phyloP scores from a whole-genome alignment of 2,329 filamentous ascomycete species.

The Aspergillus texensis region DNA sequence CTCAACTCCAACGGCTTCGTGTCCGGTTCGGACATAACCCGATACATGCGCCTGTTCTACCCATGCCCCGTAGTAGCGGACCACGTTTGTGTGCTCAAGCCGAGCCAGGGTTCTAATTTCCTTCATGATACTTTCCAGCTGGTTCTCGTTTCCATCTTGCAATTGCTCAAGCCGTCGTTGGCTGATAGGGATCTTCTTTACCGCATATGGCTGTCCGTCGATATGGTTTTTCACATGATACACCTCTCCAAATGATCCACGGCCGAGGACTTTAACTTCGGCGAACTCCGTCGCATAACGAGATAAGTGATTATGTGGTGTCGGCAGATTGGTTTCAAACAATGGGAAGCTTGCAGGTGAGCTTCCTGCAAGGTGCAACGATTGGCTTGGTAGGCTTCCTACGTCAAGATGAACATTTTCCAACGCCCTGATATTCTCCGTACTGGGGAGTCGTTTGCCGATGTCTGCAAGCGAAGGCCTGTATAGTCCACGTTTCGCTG shows the following conservation, averaged over 20 bases:
- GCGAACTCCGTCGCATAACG: conserved; percentile 55
- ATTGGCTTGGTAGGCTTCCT: conserved; percentile 24
- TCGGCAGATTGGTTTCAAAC: conserved; percentile 27
- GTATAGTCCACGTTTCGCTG: conserved; percentile 15
- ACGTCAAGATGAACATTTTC: conserved; percentile 28
- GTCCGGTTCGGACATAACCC: conserved; percentile 12
- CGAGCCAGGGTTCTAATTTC: conserved; percentile 65
- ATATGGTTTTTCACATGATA: conserved; percentile 64
- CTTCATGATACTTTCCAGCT: conserved; percentile 59
- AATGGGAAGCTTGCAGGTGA: conserved; percentile 37
- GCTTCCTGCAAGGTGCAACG: conserved; percentile 30
- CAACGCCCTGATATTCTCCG: conserved; percentile 21
- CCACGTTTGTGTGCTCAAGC: conserved; percentile 67
- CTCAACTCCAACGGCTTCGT: conserved; percentile 8
- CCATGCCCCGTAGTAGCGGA: conserved; percentile 68
- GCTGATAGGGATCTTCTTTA: conserved; percentile 67
- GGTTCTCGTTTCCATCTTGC: conserved; percentile 54
- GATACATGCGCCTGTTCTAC: conserved; percentile 53
- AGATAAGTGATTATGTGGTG: conserved; percentile 34
- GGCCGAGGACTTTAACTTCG: conserved; percentile 60
- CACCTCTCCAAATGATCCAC: conserved; percentile 67
- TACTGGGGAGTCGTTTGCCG: conserved; percentile 20
- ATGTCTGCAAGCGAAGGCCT: conserved; percentile 20
- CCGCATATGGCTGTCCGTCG: conserved; percentile 64
- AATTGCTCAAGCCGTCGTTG: conserved; percentile 55